Evolutionary conservation across 306 rosid genomes (phyloP).

Genomic region (Oxytropis ochrocephala): DNA sequence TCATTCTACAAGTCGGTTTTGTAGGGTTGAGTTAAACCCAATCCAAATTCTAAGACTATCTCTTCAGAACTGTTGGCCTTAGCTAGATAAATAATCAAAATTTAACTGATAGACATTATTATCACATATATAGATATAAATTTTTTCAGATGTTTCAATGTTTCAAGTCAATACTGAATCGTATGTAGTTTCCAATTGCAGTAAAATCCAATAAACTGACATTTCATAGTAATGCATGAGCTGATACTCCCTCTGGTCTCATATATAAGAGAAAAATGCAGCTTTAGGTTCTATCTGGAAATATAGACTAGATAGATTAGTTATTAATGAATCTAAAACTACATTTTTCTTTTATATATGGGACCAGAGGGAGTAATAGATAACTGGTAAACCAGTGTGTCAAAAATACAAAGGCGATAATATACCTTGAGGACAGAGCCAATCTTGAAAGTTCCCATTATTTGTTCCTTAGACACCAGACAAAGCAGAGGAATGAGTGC

Average conservation of each 20-base stretch:
- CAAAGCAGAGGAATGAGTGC: conserved; percentile 92
- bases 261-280: no score
- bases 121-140: not conserved
- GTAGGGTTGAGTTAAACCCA: no score
- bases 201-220: not conserved
- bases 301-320: no score
- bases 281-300: no score
- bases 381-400: not conserved
- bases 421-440: conserved; percentile 78
- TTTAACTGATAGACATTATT: not conserved
- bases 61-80: not conserved
- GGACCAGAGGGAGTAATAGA: not conserved
- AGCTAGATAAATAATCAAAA: not conserved
- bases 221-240: not conserved
- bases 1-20: no score
- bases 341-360: no score
- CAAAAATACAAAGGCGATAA: conserved; percentile 1
- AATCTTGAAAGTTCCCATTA: conserved; percentile 85
- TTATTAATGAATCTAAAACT: no score
- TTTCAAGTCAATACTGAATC: not conserved
- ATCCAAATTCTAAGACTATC: not conserved
- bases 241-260: not conserved
- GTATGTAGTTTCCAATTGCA: not conserved
- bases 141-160: not conserved
- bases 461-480: conserved; percentile 83